These are phyloP conservation scores for Nakazawaea pomicola DNA, from an alignment of 805 yeast genomes.

Conservation along the genomic window DNA sequence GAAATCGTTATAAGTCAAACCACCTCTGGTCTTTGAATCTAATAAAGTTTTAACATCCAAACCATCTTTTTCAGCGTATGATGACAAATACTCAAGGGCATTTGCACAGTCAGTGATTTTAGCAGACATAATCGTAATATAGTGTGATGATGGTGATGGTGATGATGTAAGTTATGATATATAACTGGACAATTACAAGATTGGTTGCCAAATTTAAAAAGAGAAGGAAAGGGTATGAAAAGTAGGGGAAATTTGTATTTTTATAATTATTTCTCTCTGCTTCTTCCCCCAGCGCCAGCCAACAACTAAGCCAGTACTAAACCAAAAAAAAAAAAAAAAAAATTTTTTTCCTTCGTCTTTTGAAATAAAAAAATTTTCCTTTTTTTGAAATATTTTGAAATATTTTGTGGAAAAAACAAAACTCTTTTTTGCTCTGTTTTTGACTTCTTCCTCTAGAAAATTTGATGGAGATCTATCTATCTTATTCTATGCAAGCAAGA, in stretches of 20 bases:
- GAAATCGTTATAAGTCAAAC: conserved; percentile 95
- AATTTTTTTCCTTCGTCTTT: not conserved
- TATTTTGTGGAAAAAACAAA: no score
- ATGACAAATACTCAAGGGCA: conserved; percentile 64
- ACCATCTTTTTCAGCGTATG: conserved; percentile 77
- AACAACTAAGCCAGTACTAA: no score
- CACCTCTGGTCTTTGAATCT: conserved; percentile 90
- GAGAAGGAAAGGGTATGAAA: not conserved
- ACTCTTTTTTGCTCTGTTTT: no score
- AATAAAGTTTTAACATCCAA: conserved; percentile 76
- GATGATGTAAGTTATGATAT: no score
- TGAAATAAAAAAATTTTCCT: not conserved
- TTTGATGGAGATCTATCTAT: no score
- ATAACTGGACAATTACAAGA: conserved; percentile 4
- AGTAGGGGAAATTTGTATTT: not conserved
- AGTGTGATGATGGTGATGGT: no score
- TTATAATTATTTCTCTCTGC: no score
- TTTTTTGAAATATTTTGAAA: no score
- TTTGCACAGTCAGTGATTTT: conserved; percentile 37
- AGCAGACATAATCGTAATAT: conserved; percentile 10
- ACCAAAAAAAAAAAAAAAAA: no score
- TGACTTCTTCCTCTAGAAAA: no score
- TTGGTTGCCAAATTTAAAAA: conserved; percentile 9
- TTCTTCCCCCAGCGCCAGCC: no score
- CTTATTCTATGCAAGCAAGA: no score